Conservation (phyloP, 768 basidiomycete species). For the Trametes sanguinea region DNA sequence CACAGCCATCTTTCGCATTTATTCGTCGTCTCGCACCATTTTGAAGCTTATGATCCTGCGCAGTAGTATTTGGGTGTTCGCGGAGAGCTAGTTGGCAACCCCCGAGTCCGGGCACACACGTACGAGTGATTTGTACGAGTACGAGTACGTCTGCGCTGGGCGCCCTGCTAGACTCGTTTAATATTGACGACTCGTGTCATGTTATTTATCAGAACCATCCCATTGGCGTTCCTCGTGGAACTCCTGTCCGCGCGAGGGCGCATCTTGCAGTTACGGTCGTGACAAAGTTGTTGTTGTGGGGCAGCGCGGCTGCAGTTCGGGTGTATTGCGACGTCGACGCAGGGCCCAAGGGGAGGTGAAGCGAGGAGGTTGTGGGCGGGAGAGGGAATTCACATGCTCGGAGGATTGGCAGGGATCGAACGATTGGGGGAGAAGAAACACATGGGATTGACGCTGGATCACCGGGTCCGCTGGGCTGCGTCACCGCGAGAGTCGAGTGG, state of each 20-base stretch:
- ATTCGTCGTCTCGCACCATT: too few species aligned
- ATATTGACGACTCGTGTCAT: not conserved
- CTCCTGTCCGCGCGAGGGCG: too few species aligned
- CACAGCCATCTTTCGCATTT: too few species aligned
- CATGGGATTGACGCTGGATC: not conserved
- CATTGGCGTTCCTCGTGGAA: not conserved
- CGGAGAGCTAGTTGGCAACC: too few species aligned
- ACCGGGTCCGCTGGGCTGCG: too few species aligned
- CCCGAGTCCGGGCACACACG: too few species aligned
- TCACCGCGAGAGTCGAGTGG: too few species aligned
- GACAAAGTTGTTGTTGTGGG: not conserved
- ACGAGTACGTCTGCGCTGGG: conserved; percentile 2
- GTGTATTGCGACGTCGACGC: not conserved
- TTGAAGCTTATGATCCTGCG: too few species aligned
- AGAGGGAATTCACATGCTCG: not conserved
- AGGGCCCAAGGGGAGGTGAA: too few species aligned
- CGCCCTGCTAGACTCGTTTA: not conserved
- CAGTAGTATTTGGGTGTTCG: too few species aligned
- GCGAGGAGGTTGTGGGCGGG: too few species aligned
- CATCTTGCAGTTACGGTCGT: not conserved
- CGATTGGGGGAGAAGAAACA: not conserved
- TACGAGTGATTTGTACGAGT: not conserved
- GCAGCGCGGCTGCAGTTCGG: not conserved
- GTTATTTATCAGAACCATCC: not conserved
- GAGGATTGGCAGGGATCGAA: not conserved